Percentiles rank a stretch among this genome's conserved stretches.
Conservation (phyloP, 225 moss, liverwort and hornwort species). For the Bryum argenteum region DNA sequence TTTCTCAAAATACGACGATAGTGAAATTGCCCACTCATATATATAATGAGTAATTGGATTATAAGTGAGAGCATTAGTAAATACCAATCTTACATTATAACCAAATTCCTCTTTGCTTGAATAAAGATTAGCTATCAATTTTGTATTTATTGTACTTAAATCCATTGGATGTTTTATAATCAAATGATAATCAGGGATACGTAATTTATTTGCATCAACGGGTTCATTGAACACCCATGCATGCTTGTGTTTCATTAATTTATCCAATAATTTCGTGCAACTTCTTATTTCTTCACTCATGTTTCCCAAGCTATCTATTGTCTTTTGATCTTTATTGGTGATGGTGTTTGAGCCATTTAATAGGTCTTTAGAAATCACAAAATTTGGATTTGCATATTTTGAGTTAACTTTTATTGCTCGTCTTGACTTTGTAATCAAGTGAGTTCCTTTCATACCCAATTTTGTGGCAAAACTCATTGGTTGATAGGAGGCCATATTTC, state of each 20-base stretch:
- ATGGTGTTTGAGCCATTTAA: no score
- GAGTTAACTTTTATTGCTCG: not conserved
- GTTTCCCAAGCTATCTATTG: not conserved
- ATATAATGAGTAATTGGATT: conserved; percentile 46
- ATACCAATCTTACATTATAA: conserved; percentile 51
- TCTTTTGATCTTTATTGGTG: not conserved
- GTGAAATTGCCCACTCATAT: conserved; percentile 41
- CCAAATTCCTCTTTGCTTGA: conserved; percentile 35
- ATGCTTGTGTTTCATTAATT: conserved; percentile 53
- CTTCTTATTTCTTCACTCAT: conserved; percentile 13
- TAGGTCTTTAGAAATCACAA: not conserved
- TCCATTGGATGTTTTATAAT: conserved; percentile 64
- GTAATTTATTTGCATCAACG: conserved; percentile 42
- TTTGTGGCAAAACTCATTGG: no score
- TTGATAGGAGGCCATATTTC: no score
- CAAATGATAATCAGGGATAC: conserved; percentile 47
- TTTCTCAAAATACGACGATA: conserved; percentile 47
- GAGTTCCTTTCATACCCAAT: not conserved
- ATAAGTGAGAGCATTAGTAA: conserved; percentile 55
- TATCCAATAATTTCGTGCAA: conserved; percentile 44
- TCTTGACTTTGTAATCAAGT: not conserved
- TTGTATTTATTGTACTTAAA: conserved; percentile 52
- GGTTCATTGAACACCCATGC: conserved; percentile 58
- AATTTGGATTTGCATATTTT: not conserved
- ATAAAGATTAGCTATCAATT: conserved; percentile 27